Conservation (phyloP, 441 rosid species). For the Jatropha multifida region DNA sequence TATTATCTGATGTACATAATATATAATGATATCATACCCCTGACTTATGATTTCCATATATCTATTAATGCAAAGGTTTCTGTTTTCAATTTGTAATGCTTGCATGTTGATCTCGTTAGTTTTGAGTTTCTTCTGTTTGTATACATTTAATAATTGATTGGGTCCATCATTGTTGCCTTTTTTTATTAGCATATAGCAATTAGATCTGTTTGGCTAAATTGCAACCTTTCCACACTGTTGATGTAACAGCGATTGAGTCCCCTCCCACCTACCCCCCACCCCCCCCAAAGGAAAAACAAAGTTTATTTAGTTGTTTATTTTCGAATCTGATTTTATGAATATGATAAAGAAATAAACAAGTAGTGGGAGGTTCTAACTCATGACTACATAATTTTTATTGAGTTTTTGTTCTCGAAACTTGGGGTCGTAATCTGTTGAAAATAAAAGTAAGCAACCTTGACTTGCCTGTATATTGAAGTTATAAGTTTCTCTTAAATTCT, state of each 20-base stretch:
- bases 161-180: background rate
- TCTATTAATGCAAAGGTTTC: background rate
- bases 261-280: background rate
- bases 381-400: background rate
- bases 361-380: background rate
- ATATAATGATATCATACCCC: background rate
- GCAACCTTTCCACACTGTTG: background rate
- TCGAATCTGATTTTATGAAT: background rate
- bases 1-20: too few species aligned
- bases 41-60: background rate
- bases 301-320: background rate
- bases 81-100: background rate
- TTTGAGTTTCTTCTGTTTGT: background rate
- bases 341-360: background rate
- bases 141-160: background rate
- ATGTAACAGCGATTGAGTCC: background rate
- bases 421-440: background rate
- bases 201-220: background rate
- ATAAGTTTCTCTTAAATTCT: background rate
- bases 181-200: background rate
- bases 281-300: too few species aligned
- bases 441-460: background rate
- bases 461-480: background rate
- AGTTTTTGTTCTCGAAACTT: background rate
- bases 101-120: background rate